Conservation (phyloP, 2,329 filamentous ascomycete species). For the Colletotrichum zoysiae region DNA sequence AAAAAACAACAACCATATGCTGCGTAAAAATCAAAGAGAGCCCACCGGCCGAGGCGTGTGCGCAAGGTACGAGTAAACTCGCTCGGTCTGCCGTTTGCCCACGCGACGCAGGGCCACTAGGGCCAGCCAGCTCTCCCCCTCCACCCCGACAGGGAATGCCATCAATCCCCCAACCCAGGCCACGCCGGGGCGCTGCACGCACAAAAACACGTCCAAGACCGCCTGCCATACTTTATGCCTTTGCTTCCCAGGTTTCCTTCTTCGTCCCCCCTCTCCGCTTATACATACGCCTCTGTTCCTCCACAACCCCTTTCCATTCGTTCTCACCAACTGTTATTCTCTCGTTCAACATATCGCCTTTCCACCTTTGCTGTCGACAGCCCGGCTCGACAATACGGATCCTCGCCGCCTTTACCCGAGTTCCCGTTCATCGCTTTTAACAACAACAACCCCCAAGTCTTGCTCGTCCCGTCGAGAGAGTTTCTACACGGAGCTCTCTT, state of each 20-base stretch:
- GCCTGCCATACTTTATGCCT: constrained; percentile 40
- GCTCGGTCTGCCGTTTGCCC: constrained; percentile 42
- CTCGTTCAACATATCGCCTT: constrained; percentile 31
- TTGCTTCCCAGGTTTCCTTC: constrained; percentile 40
- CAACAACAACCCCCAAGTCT: constrained; percentile 17
- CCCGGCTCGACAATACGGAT: constrained; percentile 9
- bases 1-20: not conserved
- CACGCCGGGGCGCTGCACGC: constrained; percentile 19
- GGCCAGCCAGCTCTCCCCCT: constrained; percentile 30
- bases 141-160: constrained; percentile 36
- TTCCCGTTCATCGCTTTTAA: constrained; percentile 18
- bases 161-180: constrained; percentile 38
- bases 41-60: constrained; percentile 40
- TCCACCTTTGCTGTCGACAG: constrained; percentile 19
- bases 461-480: constrained; percentile 30
- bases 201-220: constrained; percentile 41
- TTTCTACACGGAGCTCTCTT: constrained; percentile 39
- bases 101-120: constrained; percentile 37
- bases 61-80: constrained; percentile 41
- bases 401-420: constrained; percentile 13
- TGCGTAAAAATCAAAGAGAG: not conserved
- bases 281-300: constrained; percentile 35
- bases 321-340: constrained; percentile 40
- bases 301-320: constrained; percentile 31
- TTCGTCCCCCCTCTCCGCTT: constrained; percentile 37